Evolutionary conservation across 1,139 yeast genomes (phyloP), one percentile per base, ranked within the genome.

Genomic region (Geotrichum siamense): DNA sequence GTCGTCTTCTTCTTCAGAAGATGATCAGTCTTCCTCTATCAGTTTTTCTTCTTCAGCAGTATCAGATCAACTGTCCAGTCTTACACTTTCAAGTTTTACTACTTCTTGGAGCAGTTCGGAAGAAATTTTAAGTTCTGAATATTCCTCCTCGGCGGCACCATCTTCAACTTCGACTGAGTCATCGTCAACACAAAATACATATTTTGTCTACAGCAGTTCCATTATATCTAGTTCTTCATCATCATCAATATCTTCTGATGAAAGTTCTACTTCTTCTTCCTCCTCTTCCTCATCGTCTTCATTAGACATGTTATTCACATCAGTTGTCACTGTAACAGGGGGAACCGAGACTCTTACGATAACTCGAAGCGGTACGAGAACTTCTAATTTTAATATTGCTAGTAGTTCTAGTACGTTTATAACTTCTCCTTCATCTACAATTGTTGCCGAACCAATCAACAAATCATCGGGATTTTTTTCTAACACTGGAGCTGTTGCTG

Each of bases 401-500:
- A 68, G 44, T 48, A 53, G 41, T 70, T 72, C 60, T 71, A 67
- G 25, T 55, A 60, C 17, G 38, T 49, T 44, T 69, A 68, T 10
- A 58, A 58, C 53, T 64, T 50, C 56, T 42, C 33, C 25, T 39
- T 41, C 27, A 5, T 38, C 39, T 16, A 21, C 43, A 5, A 29
- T 33, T 47, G 10, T 28, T 22, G 5, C 32, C 47, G 26, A 30
- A 25, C 34, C 25, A 38, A 13, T n/a, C 23, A 25, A 12, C 26
- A 1, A 15, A 42, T 21, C 56, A 12, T 21, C 9, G 3, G 39
- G 32, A 5, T 70, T 78, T 55, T 80, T 78, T 58, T 71, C 71
- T 50, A 63, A 73, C 41, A 72, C 69, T 45, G 85, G 84, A 1
- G 78, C 78, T 53, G 86, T 81, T 1, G 87, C 85, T 0, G 87